Percentiles rank a stretch among this genome's conserved stretches.
phyloP scores from a whole-genome alignment of 495 filamentous ascomycete species.

The Stereocaulon alpinum region DNA sequence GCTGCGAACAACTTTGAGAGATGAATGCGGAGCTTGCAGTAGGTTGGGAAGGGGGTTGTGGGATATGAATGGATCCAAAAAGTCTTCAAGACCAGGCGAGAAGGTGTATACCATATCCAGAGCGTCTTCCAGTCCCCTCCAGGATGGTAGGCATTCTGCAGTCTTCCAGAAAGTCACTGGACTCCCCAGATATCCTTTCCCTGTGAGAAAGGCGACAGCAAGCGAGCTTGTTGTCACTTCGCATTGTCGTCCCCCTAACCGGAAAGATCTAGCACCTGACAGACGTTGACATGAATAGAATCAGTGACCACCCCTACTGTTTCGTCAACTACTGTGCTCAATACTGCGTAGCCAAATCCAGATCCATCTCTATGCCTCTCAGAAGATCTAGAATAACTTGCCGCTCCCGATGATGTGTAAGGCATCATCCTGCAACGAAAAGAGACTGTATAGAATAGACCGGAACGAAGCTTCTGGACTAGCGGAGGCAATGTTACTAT shows the following conservation, averaged over 20 bases:
- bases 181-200: not conserved
- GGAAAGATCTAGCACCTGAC: not conserved
- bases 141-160: not conserved
- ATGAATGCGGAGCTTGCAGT: too few relatives aligned
- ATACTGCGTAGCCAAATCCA: slow-evolving; percentile 56
- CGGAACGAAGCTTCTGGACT: slow-evolving; percentile 45
- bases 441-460: slow-evolving; percentile 53
- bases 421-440: slow-evolving; percentile 51
- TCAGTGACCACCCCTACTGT: slow-evolving; percentile 41
- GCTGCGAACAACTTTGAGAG: too few relatives aligned
- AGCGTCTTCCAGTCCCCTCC: not conserved
- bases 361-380: slow-evolving; percentile 46
- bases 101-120: not conserved
- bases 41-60: too few relatives aligned
- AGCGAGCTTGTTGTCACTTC: not conserved
- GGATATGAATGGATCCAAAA: not conserved
- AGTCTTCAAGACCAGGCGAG: too few relatives aligned
- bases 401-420: slow-evolving; percentile 41
- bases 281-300: slow-evolving; percentile 19
- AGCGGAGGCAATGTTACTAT: slow-evolving; percentile 41
- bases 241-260: not conserved
- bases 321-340: slow-evolving; percentile 45
- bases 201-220: not conserved
- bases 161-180: not conserved
- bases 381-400: slow-evolving; percentile 42